Evolutionary conservation across 345 rosid genomes (phyloP).

Genomic region (Aquilaria malaccensis): DNA sequence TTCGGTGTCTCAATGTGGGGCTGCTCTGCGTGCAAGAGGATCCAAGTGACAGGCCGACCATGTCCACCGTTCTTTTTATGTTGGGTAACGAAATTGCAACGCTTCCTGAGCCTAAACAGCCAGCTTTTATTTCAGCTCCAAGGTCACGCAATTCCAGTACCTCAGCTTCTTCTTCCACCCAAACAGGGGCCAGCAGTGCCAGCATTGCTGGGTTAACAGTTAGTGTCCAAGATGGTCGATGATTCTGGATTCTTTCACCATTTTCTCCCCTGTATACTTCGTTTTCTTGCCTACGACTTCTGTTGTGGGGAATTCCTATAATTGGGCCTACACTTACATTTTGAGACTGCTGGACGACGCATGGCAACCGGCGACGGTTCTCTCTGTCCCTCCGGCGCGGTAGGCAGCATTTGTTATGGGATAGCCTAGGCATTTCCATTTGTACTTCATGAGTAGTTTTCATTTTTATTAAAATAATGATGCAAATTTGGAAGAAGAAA

Average conservation of each 20-base stretch:
- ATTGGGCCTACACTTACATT: too few relatives aligned
- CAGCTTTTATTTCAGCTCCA: constrained; percentile 2
- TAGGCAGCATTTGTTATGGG: too few relatives aligned
- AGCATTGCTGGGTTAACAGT: not conserved
- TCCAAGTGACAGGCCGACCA: constrained; percentile 13
- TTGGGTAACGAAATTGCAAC: constrained; percentile 11
- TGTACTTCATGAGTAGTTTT: too few relatives aligned
- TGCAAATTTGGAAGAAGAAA: too few relatives aligned
- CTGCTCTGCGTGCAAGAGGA: constrained; percentile 15
- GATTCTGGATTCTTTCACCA: not conserved
- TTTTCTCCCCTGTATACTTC: too few relatives aligned
- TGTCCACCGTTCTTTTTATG: constrained; percentile 11
- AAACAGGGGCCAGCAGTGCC: not conserved
- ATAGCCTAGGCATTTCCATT: too few relatives aligned
- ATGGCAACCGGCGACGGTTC: too few relatives aligned
- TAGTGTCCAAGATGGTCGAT: constrained; percentile 7
- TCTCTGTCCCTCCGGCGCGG: too few relatives aligned
- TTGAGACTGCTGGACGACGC: too few relatives aligned
- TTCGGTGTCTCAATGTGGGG: constrained; percentile 1
- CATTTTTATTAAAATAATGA: too few relatives aligned
- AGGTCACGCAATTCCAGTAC: constrained; percentile 9
- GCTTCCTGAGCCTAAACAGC: constrained; percentile 12
- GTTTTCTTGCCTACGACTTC: too few relatives aligned
- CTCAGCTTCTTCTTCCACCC: constrained; percentile 2
- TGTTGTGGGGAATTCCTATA: too few relatives aligned